A percentile compares a stretch with the other conserved stretches of the same genome.
These are phyloP conservation scores for Clonostachys byssicola DNA, from an alignment of 2,329 filamentous ascomycete species.

Conservation along the genomic window DNA sequence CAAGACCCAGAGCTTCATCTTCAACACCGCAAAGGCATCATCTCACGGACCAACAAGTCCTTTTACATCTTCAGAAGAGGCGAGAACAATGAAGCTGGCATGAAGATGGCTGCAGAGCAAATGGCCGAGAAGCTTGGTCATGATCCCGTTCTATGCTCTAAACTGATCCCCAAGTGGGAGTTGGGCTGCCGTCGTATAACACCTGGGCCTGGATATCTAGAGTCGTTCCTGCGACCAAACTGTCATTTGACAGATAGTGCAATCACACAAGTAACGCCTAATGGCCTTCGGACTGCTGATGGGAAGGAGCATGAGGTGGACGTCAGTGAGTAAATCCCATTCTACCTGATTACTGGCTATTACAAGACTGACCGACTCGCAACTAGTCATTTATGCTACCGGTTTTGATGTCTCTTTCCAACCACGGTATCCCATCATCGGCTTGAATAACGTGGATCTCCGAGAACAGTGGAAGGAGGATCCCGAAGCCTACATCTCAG, in stretches of 20 bases:
- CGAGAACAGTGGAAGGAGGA: not conserved
- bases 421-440: not conserved
- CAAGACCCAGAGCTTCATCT: too few relatives aligned
- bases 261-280: not conserved
- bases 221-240: not conserved
- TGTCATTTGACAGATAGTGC: not conserved
- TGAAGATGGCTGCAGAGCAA: too few relatives aligned
- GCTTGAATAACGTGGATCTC: not conserved
- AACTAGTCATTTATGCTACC: not conserved
- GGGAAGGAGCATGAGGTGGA: constrained; percentile 12
- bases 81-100: too few relatives aligned
- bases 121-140: not conserved
- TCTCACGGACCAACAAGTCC: too few relatives aligned
- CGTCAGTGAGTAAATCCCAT: not conserved
- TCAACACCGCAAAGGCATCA: too few relatives aligned
- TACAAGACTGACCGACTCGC: too few relatives aligned
- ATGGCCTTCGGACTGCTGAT: not conserved
- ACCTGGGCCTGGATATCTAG: not conserved
- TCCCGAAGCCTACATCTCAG: not conserved
- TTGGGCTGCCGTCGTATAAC: not conserved
- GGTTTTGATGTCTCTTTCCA: not conserved
- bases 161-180: not conserved
- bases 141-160: not conserved
- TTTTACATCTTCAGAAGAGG: too few relatives aligned
- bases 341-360: too few relatives aligned